Base-by-base conservation (phyloP, 768 basidiomycete genomes). In the Rhodotorula babjevae region DNA sequence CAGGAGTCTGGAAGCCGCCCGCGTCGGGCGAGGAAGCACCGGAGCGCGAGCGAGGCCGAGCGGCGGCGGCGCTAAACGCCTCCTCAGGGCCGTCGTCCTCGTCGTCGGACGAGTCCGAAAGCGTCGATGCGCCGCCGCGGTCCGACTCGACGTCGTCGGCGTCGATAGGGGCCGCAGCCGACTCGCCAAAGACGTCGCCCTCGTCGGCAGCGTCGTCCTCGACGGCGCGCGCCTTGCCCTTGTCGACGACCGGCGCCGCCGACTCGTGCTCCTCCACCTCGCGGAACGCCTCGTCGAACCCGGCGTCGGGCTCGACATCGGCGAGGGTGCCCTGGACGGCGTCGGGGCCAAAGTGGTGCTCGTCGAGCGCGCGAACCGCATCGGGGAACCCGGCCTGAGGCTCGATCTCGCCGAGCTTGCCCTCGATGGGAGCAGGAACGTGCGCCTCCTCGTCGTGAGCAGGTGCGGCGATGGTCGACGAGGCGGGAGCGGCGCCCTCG, bases 251-350 rank as follows among this genome's bases (percentile, higher is more conserved):
- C 31, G 23, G 16, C 23, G 7, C 60, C 60, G 29, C 29, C 11
- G 53, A n/a, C 36, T 64, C 31, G 9, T 23, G 14, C 61, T 59
- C 68, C 12, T 67, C 58, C 0, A 75, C 50, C 60, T 75, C 74
- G 23, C 68, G 75, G 63, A 81, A 81, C 33, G 80, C 80, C 21
- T 78, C 77, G 50, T 81, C 80, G 58, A 82, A 82, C 33, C 70
- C 69, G 3, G 71, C 71, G 12, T 55, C 59, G 8, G 29, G 21
- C n/a, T 72, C 65, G 23, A 73, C 57, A 27, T 69, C 65, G 9
- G 68, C 71, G 5, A 72, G 64, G 29, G 85, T 80, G 18, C 83
- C 80, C 29, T 87, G 87, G 67, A 90, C 77, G 59, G 90, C 88
- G 68, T 52, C 85, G 84, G 21, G 84, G 84, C 1, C 85, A 14